These are phyloP conservation scores for Malassezia japonica DNA, from an alignment of 1,284 basidiomycete genomes.

Conservation along the genomic window DNA sequence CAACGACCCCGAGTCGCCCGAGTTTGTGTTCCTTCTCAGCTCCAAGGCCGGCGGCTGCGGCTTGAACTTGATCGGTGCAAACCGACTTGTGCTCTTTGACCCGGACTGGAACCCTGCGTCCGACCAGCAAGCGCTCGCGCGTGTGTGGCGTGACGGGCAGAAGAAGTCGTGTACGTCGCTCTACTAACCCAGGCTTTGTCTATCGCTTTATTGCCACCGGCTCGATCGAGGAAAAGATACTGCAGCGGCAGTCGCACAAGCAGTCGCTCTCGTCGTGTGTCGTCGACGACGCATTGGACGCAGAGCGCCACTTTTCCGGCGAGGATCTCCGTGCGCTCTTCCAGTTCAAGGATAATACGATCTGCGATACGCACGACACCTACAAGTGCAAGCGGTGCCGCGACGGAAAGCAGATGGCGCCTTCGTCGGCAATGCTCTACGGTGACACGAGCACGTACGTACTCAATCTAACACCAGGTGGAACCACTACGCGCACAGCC, in stretches of 20 bases:
- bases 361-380: conserved; percentile 73
- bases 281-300: conserved; percentile 91
- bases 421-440: conserved; percentile 77
- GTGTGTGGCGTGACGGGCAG: conserved; percentile 98
- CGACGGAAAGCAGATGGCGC: conserved; percentile 73
- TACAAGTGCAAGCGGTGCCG: conserved; percentile 86
- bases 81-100: conserved; percentile 89
- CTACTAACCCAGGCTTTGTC: conserved; percentile 63
- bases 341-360: conserved; percentile 74
- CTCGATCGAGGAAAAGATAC: conserved; percentile 98
- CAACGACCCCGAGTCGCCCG: conserved; percentile 87
- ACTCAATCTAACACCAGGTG: conserved; percentile 56
- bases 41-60: conserved; percentile 90
- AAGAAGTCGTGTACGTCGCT: conserved; percentile 66
- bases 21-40: conserved; percentile 93
- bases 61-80: conserved; percentile 96
- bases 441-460: conserved; percentile 88
- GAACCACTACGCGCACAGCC: conserved; percentile 88
- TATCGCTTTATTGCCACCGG: conserved; percentile 97
- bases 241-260: conserved; percentile 76
- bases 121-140: conserved; percentile 93
- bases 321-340: conserved; percentile 85
- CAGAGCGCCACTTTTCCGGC: conserved; percentile 86
- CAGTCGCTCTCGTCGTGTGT: conserved; percentile 93
- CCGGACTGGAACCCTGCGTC: conserved; percentile 98